Conservation (phyloP, 768 basidiomycete species). For the Lactarius quietus region DNA sequence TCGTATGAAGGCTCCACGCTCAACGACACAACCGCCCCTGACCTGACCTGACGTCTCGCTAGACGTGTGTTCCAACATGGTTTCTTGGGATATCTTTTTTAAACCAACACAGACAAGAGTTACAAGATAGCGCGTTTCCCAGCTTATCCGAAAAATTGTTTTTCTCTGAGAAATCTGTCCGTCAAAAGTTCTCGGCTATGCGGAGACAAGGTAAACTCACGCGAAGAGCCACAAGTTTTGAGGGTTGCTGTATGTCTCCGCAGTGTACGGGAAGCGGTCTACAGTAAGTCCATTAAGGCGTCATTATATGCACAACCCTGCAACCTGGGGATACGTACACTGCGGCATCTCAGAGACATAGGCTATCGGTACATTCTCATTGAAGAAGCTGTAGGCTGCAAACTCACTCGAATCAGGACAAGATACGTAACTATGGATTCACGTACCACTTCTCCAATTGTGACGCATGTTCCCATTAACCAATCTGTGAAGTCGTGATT, state of each 20-base stretch:
- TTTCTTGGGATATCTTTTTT: too few relatives aligned
- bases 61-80: too few relatives aligned
- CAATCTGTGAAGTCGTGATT: neutral
- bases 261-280: slow-evolving; percentile 22
- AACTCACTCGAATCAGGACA: neutral
- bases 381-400: slow-evolving; percentile 25
- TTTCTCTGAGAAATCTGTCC: neutral
- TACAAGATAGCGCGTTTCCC: neutral
- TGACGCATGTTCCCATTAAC: slow-evolving; percentile 1
- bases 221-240: slow-evolving; percentile 22
- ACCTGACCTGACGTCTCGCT: too few relatives aligned
- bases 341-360: slow-evolving; percentile 35
- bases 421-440: neutral
- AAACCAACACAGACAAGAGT: neutral
- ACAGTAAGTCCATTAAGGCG: neutral
- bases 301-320: neutral
- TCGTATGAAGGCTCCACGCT: too few relatives aligned
- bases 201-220: neutral
- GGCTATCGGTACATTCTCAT: slow-evolving; percentile 34
- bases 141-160: neutral
- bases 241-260: slow-evolving; percentile 24
- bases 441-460: slow-evolving; percentile 7
- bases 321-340: slow-evolving; percentile 20
- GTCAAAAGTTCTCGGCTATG: neutral
- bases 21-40: too few relatives aligned